A percentile compares a stretch with the other conserved stretches of the same genome.
Conservation (phyloP, 2,329 filamentous ascomycete species). For the Talaromyces sp. region DNA sequence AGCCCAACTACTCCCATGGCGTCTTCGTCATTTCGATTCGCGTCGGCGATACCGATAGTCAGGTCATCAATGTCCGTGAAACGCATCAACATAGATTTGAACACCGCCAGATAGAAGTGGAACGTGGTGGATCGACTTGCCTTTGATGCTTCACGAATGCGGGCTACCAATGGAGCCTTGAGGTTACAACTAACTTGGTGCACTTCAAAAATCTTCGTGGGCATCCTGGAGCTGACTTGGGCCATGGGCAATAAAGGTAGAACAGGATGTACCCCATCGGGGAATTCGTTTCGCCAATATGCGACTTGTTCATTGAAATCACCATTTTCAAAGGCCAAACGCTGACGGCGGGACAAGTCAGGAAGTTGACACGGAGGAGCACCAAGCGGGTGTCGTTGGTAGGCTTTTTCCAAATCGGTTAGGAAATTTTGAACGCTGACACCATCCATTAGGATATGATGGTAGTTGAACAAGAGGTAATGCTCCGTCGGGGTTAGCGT, state of each 20-base stretch:
- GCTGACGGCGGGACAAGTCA: conserved; percentile 31
- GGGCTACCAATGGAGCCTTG: neutral
- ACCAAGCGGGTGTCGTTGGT: conserved; percentile 30
- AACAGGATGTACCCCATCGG: conserved; percentile 20
- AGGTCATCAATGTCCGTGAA: neutral
- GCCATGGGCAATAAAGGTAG: conserved; percentile 37
- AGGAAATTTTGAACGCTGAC: conserved; percentile 39
- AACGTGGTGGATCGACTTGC: neutral
- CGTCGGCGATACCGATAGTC: neutral
- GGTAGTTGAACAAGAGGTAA: conserved; percentile 43
- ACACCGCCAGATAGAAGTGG: neutral
- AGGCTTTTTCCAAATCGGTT: conserved; percentile 17
- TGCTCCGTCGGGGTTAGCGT: conserved; percentile 25
- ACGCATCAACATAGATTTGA: neutral
- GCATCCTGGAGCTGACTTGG: conserved; percentile 17
- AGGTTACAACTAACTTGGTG: neutral
- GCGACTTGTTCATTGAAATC: conserved; percentile 30
- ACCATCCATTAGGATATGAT: conserved; percentile 51
- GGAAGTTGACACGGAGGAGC: conserved; percentile 36
- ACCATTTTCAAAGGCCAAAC: conserved; percentile 18
- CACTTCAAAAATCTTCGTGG: neutral
- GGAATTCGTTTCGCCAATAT: conserved; percentile 35
- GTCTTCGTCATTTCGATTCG: neutral
- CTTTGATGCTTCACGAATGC: neutral
- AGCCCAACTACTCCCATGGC: neutral